These are phyloP conservation scores for Beta corolliflora DNA, from an alignment of 179 eudicot genomes.

Conservation along the genomic window DNA sequence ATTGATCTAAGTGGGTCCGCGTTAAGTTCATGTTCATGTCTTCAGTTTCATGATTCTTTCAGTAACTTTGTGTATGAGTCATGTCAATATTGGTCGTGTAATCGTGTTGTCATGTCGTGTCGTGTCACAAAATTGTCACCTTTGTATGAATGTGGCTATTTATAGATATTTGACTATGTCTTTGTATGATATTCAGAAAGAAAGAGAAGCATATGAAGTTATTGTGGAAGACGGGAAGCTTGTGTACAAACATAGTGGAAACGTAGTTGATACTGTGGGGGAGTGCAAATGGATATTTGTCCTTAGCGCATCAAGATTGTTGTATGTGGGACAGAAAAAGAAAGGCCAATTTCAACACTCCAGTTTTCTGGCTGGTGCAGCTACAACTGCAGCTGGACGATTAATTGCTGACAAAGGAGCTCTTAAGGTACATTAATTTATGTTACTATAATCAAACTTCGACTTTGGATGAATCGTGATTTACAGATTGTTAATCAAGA, in stretches of 20 bases:
- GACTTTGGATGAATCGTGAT: no score
- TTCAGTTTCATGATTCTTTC: no score
- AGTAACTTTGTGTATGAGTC: no score
- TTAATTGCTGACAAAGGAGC: constrained; percentile 64
- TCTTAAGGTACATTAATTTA: constrained; percentile 58
- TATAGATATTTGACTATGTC: neutral
- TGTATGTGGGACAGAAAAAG: constrained; percentile 83
- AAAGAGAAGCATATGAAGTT: constrained; percentile 78
- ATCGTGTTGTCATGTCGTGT: no score
- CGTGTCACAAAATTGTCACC: no score
- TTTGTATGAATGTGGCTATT: neutral
- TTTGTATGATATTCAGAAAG: constrained; percentile 50
- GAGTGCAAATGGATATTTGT: constrained; percentile 92
- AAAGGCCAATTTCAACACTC: constrained; percentile 91
- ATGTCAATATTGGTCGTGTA: no score
- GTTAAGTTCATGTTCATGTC: no score
- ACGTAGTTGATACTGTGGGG: constrained; percentile 54
- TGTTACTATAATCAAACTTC: neutral
- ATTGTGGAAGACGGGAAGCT: constrained; percentile 79
- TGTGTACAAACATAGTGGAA: constrained; percentile 55
- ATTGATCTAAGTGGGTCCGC: no score
- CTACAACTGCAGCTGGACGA: constrained; percentile 91
- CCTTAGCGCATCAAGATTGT: constrained; percentile 73
- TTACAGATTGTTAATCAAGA: neutral
- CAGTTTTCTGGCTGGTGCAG: constrained; percentile 88